Conservation (phyloP, 495 filamentous ascomycete genomes). For the Rostrohypoxylon terebratum region DNA sequence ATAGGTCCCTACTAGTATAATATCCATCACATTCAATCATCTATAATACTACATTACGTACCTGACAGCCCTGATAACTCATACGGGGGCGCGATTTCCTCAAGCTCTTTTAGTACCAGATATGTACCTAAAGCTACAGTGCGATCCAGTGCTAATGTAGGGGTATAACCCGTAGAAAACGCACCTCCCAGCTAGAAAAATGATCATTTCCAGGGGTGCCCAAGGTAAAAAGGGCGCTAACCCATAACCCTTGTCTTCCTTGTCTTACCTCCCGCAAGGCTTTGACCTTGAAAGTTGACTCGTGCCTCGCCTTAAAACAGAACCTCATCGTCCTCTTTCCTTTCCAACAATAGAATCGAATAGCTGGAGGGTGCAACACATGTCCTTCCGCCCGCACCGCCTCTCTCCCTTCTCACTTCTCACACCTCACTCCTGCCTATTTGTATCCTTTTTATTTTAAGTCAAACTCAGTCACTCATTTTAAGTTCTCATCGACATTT, state of each 20-base stretch:
- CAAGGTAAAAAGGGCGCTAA: constrained; percentile 8
- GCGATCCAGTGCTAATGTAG: neutral
- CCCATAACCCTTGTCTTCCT: constrained; percentile 30
- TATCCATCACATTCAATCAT: too few relatives aligned
- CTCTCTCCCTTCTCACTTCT: constrained; percentile 5
- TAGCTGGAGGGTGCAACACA: constrained; percentile 9
- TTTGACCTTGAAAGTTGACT: constrained; percentile 25
- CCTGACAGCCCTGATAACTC: too few relatives aligned
- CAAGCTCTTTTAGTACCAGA: neutral
- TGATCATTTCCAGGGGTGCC: neutral
- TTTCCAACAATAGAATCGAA: constrained; percentile 22
- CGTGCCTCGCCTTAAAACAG: constrained; percentile 24
- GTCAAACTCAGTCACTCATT: constrained; percentile 41
- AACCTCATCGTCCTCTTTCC: constrained; percentile 20
- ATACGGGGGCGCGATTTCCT: neutral
- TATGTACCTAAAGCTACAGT: neutral
- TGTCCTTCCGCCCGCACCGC: constrained; percentile 6
- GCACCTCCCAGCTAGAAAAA: neutral
- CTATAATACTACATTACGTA: too few relatives aligned
- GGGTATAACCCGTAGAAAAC: neutral
- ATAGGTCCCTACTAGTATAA: neutral
- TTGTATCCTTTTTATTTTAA: constrained; percentile 7
- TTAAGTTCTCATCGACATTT: constrained; percentile 3
- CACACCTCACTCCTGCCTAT: neutral
- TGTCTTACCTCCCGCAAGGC: constrained; percentile 29